Base-by-base conservation (phyloP, 2,329 filamentous ascomycete genomes). In the Trichoderma sp. region DNA sequence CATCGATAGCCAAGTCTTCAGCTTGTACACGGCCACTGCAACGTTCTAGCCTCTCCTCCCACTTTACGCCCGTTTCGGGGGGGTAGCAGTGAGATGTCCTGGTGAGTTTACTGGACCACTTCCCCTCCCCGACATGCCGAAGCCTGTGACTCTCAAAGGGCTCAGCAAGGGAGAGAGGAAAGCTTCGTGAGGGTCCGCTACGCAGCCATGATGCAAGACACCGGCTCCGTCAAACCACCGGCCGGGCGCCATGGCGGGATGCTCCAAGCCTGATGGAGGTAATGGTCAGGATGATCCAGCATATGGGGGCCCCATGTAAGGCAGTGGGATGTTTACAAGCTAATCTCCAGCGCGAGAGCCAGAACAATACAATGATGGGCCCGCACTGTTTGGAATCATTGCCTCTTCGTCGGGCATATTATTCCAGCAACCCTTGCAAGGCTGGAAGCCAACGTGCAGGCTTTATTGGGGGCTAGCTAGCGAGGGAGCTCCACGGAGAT, bases 151-250 rank as follows among this genome's bases (percentile, higher is more conserved):
- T 47, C 23, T 43, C n/a, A n/a, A 9, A 43, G 39, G 39, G 36
- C 26, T 30, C 39, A 55, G 39, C 30, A n/a, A 32, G 47, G 28
- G 36, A 23, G 26, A 63, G 39, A 43, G n/a, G 36, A 39, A 39
- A 70, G 68, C 68, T 70, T 64, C 39, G 39, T 9, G 68, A 65
- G 61, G 68, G 61, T 28, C 58, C 43, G 68, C 68, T 66, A 66
- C 59, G 59, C 68, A 70, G 30, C 61, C 68, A 70, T 70, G 68
- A 70, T 65, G 68, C 68, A 70, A 70, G 43, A 70, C 55, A 68
- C 66, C 55, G 66, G 66, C 57, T 15, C 53, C 53, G 57, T 69
- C 55, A 57, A 68, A 69, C 57, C 30, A 26, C 57, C 57, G 66
- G 66, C 57, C 66, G 66, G 55, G 39, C 66, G 66, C 66, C 66